These are phyloP conservation scores for Discostella pseudostelligera DNA, from an alignment of 108 stramenopile genomes.

Conservation along the genomic window DNA sequence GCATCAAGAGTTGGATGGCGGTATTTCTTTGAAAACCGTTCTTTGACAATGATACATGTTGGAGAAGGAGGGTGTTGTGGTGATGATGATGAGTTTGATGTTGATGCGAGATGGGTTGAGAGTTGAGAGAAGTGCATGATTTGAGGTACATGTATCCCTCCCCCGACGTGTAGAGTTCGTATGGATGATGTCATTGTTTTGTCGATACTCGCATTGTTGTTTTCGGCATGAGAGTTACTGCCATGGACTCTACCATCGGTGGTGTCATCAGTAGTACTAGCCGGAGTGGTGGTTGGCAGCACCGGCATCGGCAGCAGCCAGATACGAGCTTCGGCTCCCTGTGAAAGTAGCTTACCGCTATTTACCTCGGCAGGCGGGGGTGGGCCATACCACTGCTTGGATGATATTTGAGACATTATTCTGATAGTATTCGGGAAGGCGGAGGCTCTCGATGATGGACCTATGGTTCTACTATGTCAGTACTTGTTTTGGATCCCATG, in stretches of 20 bases:
- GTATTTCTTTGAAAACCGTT: slow-evolving; percentile 93
- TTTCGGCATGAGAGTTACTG: not conserved
- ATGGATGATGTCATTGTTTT: not conserved
- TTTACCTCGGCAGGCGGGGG: slow-evolving; percentile 35
- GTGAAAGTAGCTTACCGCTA: slow-evolving; percentile 52
- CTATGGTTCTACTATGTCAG: no score
- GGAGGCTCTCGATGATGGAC: no score
- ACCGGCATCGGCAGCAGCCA: slow-evolving; percentile 55
- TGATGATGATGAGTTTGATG: not conserved
- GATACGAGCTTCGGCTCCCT: slow-evolving; percentile 85
- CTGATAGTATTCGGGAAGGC: no score
- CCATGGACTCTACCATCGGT: no score
- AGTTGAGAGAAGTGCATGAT: slow-evolving; percentile 17
- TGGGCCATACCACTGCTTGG: slow-evolving; percentile 11
- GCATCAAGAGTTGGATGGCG: slow-evolving; percentile 90
- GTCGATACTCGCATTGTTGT: not conserved
- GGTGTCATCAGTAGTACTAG: no score
- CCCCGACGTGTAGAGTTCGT: slow-evolving; percentile 31
- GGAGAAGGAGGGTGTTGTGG: slow-evolving; percentile 15
- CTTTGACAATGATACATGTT: slow-evolving; percentile 71
- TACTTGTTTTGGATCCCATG: no score
- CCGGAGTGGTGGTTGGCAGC: not conserved
- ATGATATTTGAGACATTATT: no score
- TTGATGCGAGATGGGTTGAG: slow-evolving; percentile 6
- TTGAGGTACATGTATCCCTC: slow-evolving; percentile 34